These are phyloP conservation scores for Exophiala xenobiotica DNA, from an alignment of 2,329 filamentous ascomycete species.

Conservation along the genomic window DNA sequence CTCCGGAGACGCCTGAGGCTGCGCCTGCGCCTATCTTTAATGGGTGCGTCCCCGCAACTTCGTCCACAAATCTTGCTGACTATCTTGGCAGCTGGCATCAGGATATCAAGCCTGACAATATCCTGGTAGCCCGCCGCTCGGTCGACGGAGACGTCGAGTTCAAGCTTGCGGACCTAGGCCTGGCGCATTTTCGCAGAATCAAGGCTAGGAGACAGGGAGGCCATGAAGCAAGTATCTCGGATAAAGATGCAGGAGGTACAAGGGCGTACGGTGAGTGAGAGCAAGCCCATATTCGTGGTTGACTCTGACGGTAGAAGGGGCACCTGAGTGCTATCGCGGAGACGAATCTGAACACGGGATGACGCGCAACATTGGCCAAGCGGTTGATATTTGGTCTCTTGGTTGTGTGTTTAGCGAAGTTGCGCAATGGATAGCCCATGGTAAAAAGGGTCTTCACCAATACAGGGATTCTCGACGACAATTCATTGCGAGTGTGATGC, in stretches of 20 bases:
- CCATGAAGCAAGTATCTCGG: neutral
- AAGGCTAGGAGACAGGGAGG: slow-evolving; percentile 5
- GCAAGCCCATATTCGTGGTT: neutral
- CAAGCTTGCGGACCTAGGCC: slow-evolving; percentile 36
- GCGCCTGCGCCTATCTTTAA: slow-evolving; percentile 12
- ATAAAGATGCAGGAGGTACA: slow-evolving; percentile 3
- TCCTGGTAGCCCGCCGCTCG: slow-evolving; percentile 31
- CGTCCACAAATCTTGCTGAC: neutral
- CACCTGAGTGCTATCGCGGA: slow-evolving; percentile 35
- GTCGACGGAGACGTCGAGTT: slow-evolving; percentile 31
- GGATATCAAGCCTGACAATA: slow-evolving; percentile 37
- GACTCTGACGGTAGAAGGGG: slow-evolving; percentile 29
- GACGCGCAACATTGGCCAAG: slow-evolving; percentile 1
- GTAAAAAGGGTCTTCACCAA: slow-evolving; percentile 1
- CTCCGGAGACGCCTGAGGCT: neutral
- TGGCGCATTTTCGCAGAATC: slow-evolving; percentile 21
- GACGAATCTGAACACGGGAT: slow-evolving; percentile 7
- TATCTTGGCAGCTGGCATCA: slow-evolving; percentile 33
- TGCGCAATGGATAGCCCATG: slow-evolving; percentile 30
- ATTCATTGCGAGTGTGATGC: neutral
- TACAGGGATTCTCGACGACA: neutral
- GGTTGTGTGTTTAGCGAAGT: slow-evolving; percentile 37
- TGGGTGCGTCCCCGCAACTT: slow-evolving; percentile 7
- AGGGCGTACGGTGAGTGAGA: slow-evolving; percentile 8
- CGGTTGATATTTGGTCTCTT: slow-evolving; percentile 37